Conservation (phyloP, 345 rosid genomes). For the Stellera chamaejasme region DNA sequence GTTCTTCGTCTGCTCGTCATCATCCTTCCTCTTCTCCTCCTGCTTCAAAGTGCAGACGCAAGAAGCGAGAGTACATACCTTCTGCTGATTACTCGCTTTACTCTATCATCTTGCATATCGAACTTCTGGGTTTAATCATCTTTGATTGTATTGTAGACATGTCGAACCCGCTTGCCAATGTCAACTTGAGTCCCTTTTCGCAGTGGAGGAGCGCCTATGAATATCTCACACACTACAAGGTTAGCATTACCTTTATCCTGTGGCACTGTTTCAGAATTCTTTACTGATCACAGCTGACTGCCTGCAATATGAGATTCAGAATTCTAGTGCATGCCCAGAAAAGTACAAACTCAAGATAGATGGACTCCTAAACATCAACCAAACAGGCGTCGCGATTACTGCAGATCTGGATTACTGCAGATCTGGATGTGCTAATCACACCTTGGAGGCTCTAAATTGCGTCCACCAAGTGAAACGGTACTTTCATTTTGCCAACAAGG, state of each 20-base stretch:
- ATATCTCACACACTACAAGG: slow-evolving; percentile 16
- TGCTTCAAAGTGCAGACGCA: background rate
- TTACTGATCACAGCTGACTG: background rate
- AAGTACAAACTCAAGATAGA: slow-evolving; percentile 12
- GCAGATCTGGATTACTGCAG: slow-evolving; percentile 20
- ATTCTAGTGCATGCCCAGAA: slow-evolving; percentile 2
- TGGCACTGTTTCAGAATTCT: no score
- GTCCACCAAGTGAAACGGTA: slow-evolving; percentile 19
- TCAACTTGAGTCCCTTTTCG: slow-evolving; percentile 28
- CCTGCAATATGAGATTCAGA: background rate
- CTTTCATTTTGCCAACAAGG: slow-evolving; percentile 28
- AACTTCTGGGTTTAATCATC: no score
- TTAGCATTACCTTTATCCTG: background rate
- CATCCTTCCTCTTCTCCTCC: background rate
- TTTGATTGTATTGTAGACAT: slow-evolving; percentile 3
- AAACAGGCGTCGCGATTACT: slow-evolving; percentile 14
- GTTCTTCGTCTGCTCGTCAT: background rate
- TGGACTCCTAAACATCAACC: slow-evolving; percentile 16
- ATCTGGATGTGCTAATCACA: slow-evolving; percentile 8
- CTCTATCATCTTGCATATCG: no score
- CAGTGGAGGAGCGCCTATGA: slow-evolving; percentile 31
- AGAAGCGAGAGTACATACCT: background rate
- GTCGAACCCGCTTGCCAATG: background rate
- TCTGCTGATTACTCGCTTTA: no score
- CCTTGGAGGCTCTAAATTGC: slow-evolving; percentile 17